phyloP scores from a whole-genome alignment of 345 rosid species.

The Linum lewisii region DNA sequence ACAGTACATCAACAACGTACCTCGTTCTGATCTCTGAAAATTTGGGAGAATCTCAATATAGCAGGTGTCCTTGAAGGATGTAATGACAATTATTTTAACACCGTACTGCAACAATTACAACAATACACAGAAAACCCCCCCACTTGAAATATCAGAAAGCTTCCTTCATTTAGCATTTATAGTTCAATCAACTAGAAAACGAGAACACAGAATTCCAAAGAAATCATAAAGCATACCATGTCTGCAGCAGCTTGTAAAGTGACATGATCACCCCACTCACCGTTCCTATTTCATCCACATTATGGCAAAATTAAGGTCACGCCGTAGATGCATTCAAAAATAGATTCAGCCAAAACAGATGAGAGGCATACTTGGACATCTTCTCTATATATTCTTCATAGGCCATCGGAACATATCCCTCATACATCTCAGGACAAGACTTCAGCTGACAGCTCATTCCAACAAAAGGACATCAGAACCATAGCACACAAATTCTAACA shows the following conservation, averaged over 20 bases:
- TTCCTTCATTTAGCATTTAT: background rate
- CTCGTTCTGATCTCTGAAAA: constrained; percentile 39
- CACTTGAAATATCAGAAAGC: background rate
- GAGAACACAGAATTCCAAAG: background rate
- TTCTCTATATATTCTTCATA: constrained; percentile 53
- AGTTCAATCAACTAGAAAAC: background rate
- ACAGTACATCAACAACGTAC: constrained; percentile 14
- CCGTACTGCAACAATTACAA: constrained; percentile 40
- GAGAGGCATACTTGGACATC: constrained; percentile 42
- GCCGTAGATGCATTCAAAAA: constrained; percentile 2
- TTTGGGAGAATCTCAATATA: constrained; percentile 50
- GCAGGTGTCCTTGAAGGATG: constrained; percentile 63
- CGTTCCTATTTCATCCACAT: constrained; percentile 28
- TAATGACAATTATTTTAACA: constrained; percentile 47
- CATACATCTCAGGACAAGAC: constrained; percentile 40
- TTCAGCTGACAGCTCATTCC: constrained; percentile 30
- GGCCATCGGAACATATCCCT: constrained; percentile 67
- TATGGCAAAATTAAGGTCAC: constrained; percentile 16
- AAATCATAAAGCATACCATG: constrained; percentile 23
- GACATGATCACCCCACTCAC: constrained; percentile 52
- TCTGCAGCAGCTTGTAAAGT: constrained; percentile 50
- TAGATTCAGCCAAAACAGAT: constrained; percentile 5
- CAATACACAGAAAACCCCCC: background rate
- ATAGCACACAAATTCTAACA: background rate
- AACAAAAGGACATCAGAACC: constrained; percentile 13